phyloP scores from a whole-genome alignment of 148 eudicot species.

The Bassia scoparia region DNA sequence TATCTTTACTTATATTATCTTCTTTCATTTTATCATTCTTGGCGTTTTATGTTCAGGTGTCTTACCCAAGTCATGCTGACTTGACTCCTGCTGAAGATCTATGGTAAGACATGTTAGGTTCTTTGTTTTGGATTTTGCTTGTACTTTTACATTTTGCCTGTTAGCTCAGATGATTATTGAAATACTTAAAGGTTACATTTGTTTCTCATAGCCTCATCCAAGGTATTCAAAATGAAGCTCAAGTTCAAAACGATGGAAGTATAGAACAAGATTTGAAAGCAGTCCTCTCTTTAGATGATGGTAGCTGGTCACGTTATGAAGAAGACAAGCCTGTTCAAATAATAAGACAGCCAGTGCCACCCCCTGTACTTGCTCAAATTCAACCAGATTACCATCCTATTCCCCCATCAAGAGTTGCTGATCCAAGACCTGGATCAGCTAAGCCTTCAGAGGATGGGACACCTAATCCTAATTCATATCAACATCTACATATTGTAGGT shows the following conservation, averaged over 20 bases:
- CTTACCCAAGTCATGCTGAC: constrained; percentile 70
- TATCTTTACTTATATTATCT: background rate
- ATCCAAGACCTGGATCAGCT: constrained; percentile 93
- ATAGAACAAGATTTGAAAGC: constrained; percentile 64
- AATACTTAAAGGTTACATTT: background rate
- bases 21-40: constrained; percentile 3
- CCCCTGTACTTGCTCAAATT: constrained; percentile 91
- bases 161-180: constrained; percentile 5
- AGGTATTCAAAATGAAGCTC: constrained; percentile 41
- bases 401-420: constrained; percentile 91
- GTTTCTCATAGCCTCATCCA: constrained; percentile 44
- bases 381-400: constrained; percentile 55
- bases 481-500: constrained; percentile 86
- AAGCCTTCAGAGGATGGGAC: constrained; percentile 52
- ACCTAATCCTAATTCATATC: constrained; percentile 58
- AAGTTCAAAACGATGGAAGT: constrained; percentile 38
- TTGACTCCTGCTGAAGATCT: constrained; percentile 44
- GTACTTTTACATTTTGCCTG: constrained; percentile 2
- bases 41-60: constrained; percentile 46
- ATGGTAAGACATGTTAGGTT: constrained; percentile 44
- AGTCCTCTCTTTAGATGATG: constrained; percentile 84
- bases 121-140: background rate
- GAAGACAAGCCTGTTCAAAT: constrained; percentile 45
- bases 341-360: constrained; percentile 92
- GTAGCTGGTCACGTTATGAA: constrained; percentile 64